phyloP scores from a whole-genome alignment of 1,139 yeast species.

The Geotrichum siamense region DNA sequence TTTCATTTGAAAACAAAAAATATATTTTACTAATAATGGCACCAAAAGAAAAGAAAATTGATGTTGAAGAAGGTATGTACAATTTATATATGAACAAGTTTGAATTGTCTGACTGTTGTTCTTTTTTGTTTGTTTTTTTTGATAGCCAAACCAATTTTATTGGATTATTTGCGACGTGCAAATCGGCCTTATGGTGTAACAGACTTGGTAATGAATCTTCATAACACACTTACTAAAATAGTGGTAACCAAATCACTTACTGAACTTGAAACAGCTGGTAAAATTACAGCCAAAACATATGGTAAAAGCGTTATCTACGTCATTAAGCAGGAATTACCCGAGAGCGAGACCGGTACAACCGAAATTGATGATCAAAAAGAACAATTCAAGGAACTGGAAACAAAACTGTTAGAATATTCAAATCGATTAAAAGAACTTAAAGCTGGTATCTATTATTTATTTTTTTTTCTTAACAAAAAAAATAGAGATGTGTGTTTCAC shows the following conservation, averaged over 20 bases:
- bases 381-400: constrained; percentile 17
- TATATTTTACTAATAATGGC: constrained; percentile 9
- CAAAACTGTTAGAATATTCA: constrained; percentile 17
- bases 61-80: constrained; percentile 17
- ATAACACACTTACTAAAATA: constrained; percentile 31
- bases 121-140: background rate
- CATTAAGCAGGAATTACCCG: constrained; percentile 25
- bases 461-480: no score
- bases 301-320: constrained; percentile 36
- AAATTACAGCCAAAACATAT: constrained; percentile 32
- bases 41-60: constrained; percentile 15
- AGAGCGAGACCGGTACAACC: constrained; percentile 4
- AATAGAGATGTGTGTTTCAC: no score
- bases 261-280: constrained; percentile 26
- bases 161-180: constrained; percentile 34
- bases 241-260: constrained; percentile 31
- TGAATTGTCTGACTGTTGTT: background rate
- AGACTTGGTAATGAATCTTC: constrained; percentile 37
- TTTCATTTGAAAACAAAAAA: no score
- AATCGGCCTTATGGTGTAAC: constrained; percentile 39
- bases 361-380: constrained; percentile 20
- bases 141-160: constrained; percentile 20
- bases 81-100: no score
- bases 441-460: constrained; percentile 17
- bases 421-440: constrained; percentile 17